Base-by-base conservation (phyloP, 2,329 filamentous ascomycete species). In the Raffaelea deltoideospora region DNA sequence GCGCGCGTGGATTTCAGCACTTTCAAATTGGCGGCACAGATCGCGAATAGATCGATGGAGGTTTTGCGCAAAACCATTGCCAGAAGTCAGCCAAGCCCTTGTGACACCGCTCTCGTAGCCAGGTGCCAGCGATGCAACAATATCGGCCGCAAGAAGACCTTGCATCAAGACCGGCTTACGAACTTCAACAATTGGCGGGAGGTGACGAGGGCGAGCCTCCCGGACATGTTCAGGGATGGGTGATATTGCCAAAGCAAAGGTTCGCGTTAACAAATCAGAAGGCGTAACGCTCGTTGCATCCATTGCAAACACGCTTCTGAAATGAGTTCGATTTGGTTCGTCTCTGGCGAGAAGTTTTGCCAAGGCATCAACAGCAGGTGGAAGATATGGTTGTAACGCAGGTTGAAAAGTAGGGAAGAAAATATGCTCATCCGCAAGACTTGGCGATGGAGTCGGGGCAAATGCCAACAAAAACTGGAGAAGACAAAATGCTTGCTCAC, bases 161-260 rank as follows among this genome's bases (percentile, higher is more conserved):
- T 98, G 90, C 69, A 93, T 90, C 10, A 98, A 61, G 49, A 85
- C 79, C 1, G 90, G 80, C 56, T 93, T 94, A 39, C 90, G 76
- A 4, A 73, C 75, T 53, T 95, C 86, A 5, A 90, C 72, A 5
- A 86, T 67, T 0, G 76, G 70, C 1, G 80, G 59, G 20, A 78
- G 54, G 40, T 70, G 69, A 3, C 70, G 65, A 14, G 71, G 68
- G 27, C 76, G 72, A 14, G 68, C 52, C 13, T 50, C 55, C 26
- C 52, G 48, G 11, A 50, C 54, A 41, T 70, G 66, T 30, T 88
- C 83, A 0, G 90, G 90, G 24, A 96, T 66, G 1, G 87, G 76
- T 7, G 83, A 82, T 38, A 96, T 80, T 2, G 87, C 80, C 15
- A 98, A 67, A 4, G 75, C 86, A 55, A 98, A 96, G 1, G 86